phyloP scores from a whole-genome alignment of 1,139 yeast genomes.

The Geotrichum cucujoidarum region DNA sequence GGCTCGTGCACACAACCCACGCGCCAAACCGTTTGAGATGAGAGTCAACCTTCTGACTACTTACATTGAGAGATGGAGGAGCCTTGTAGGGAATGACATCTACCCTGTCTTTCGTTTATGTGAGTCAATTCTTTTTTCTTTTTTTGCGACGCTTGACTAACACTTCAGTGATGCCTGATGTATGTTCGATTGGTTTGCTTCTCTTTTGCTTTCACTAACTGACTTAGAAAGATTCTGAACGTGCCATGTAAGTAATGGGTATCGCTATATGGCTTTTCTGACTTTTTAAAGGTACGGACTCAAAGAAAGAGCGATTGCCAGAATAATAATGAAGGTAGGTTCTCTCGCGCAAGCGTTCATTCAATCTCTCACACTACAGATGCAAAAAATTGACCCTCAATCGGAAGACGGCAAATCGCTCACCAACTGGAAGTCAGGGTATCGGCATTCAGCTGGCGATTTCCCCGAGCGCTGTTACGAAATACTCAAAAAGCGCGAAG shows the following conservation, averaged over 20 bases:
- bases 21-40: slow-evolving; percentile 26
- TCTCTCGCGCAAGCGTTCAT: slow-evolving; percentile 26
- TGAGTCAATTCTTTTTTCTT: slow-evolving; percentile 24
- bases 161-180: slow-evolving; percentile 49
- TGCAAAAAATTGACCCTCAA: slow-evolving; percentile 47
- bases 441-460: slow-evolving; percentile 38
- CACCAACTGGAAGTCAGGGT: slow-evolving; percentile 43
- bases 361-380: slow-evolving; percentile 20
- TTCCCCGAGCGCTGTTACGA: slow-evolving; percentile 40
- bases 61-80: slow-evolving; percentile 59
- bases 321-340: slow-evolving; percentile 40
- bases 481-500: slow-evolving; percentile 40
- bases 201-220: slow-evolving; percentile 40
- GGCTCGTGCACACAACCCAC: slow-evolving; percentile 20
- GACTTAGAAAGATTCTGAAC: slow-evolving; percentile 42
- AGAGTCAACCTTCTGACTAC: slow-evolving; percentile 38
- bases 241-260: slow-evolving; percentile 28
- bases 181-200: slow-evolving; percentile 41
- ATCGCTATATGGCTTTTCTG: not conserved
- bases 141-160: slow-evolving; percentile 22
- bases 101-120: slow-evolving; percentile 64
- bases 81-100: slow-evolving; percentile 63
- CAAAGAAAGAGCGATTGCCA: slow-evolving; percentile 42
- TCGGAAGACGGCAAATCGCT: slow-evolving; percentile 48
- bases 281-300: slow-evolving; percentile 26